Percentiles rank a stretch among this genome's conserved stretches.
Evolutionary conservation across 768 basidiomycete species (phyloP).

Genomic region (Mycena alexandri): DNA sequence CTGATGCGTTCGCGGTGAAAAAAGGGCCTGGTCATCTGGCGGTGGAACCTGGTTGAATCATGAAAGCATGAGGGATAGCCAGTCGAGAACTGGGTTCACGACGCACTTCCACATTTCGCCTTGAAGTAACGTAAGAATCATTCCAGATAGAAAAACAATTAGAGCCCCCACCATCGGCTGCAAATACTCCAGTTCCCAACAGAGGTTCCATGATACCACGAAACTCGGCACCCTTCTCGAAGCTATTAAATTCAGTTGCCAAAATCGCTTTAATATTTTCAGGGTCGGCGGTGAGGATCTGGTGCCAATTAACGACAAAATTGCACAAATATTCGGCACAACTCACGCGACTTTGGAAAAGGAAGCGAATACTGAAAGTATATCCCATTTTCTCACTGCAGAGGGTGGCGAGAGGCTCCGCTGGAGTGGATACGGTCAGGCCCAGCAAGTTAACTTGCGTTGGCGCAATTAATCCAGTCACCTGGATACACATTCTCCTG

Average conservation of each 20-base stretch:
- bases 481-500: constrained; percentile 29
- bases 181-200: constrained; percentile 72
- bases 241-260: constrained; percentile 60
- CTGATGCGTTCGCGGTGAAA: constrained; percentile 72
- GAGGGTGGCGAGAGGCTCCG: neutral
- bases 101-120: constrained; percentile 75
- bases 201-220: constrained; percentile 44
- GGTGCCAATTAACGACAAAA: neutral
- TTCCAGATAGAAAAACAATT: neutral
- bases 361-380: constrained; percentile 19
- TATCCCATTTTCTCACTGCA: neutral
- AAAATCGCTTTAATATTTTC: constrained; percentile 63
- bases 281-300: constrained; percentile 61
- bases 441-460: too few relatives aligned
- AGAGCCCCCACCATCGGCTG: constrained; percentile 60
- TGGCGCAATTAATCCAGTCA: neutral
- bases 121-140: neutral
- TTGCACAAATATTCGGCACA: neutral
- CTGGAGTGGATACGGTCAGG: neutral
- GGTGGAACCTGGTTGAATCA: constrained; percentile 62
- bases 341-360: constrained; percentile 28
- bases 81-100: too few relatives aligned
- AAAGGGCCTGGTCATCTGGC: constrained; percentile 78
- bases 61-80: too few relatives aligned
- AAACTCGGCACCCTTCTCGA: constrained; percentile 55